Percentiles rank a stretch among this genome's conserved stretches.
These are phyloP conservation scores for Erodium chrysanthum DNA, from an alignment of 441 rosid species.

Conservation along the genomic window DNA sequence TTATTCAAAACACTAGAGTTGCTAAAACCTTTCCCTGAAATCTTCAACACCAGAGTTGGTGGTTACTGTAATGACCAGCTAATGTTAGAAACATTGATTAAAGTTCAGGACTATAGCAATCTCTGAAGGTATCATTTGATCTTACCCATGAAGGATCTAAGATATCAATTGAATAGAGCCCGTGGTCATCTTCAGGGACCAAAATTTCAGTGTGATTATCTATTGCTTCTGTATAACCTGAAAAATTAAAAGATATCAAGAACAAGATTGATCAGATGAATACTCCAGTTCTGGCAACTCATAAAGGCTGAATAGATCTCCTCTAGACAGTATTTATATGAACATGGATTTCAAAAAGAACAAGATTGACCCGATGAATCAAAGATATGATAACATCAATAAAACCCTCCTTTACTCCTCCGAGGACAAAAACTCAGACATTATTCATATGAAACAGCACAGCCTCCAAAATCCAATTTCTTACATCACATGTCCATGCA, in stretches of 20 bases:
- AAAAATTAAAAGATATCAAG: not conserved
- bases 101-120: not conserved
- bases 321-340: too few species aligned
- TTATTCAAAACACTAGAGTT: not conserved
- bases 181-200: slow-evolving; percentile 79
- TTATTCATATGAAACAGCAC: not conserved
- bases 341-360: too few species aligned
- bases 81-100: not conserved
- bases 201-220: slow-evolving; percentile 45
- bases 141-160: slow-evolving; percentile 72
- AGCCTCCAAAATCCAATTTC: too few species aligned
- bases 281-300: too few species aligned
- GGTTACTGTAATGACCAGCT: not conserved
- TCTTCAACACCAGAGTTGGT: not conserved
- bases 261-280: too few species aligned
- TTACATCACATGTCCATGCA: too few species aligned
- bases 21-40: not conserved
- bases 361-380: too few species aligned
- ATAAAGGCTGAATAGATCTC: too few species aligned
- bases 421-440: not conserved
- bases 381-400: too few species aligned
- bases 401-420: too few species aligned
- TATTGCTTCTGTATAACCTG: slow-evolving; percentile 72
- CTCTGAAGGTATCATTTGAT: not conserved
- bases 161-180: slow-evolving; percentile 70